Percentiles rank a stretch among this genome's conserved stretches.
Conservation (phyloP, 352 stramenopile species). For the Globisporangium cystogenes region DNA sequence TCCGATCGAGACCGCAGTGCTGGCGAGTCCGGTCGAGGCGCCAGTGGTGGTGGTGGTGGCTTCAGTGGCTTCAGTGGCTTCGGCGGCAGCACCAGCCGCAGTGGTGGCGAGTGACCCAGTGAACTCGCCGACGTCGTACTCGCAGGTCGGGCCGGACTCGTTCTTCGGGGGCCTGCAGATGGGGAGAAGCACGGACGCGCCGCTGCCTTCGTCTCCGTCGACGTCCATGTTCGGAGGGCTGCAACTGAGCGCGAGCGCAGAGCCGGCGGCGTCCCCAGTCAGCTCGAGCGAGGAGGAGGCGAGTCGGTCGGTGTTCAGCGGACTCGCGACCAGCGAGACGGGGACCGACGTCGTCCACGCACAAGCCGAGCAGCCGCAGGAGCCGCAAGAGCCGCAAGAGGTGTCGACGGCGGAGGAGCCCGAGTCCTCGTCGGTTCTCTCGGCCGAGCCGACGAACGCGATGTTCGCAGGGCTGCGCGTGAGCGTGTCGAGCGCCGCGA, state of each 20-base stretch:
- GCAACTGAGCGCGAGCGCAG: constrained; percentile 26
- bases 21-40: not conserved
- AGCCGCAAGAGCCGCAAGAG: constrained; percentile 1
- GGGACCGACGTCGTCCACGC: not conserved
- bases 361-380: not conserved
- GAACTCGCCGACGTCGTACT: not conserved
- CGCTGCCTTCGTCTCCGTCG: not conserved
- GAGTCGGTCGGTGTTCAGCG: constrained; percentile 11
- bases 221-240: constrained; percentile 30
- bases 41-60: not conserved
- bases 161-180: constrained; percentile 35
- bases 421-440: constrained; percentile 6
- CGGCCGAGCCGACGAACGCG: constrained; percentile 2
- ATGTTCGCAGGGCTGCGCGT: constrained; percentile 12
- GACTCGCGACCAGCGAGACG: constrained; percentile 2
- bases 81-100: not conserved
- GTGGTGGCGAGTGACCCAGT: not conserved
- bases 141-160: constrained; percentile 12
- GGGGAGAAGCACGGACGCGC: not conserved
- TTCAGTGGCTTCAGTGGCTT: no score
- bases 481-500: constrained; percentile 4
- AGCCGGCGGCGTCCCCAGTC: constrained; percentile 1
- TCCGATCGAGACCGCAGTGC: not conserved
- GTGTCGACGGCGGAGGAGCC: not conserved
- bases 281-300: not conserved